A percentile compares a stretch with the other conserved stretches of the same genome.
These are phyloP conservation scores for barley (Hordeum vulgare) DNA, from an alignment of 176 grass and related monocot species.

Conservation along the genomic window MorexV3_pseudomolecules_assembly NC_058518.1:176319833-176320332, in stretches of 20 bases:
- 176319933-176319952: background rate
- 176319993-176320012: background rate
- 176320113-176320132: background rate
- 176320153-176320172: background rate
- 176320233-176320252: background rate
- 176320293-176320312: background rate
- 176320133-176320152: background rate
- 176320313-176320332: constrained; percentile 1
- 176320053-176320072: background rate
- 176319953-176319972: background rate
- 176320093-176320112: background rate
- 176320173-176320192: background rate
- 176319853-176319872: background rate
- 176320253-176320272: background rate
- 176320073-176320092: background rate
- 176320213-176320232: constrained; percentile 5
- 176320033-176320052: background rate
- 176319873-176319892: background rate
- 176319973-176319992: background rate
- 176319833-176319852: background rate
- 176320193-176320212: background rate
- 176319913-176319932: background rate
- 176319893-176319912: background rate
- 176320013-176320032: background rate
- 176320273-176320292: background rate